Base-by-base conservation (phyloP, 169 alveolate species). In the Amoebophrya sp. region DNA sequence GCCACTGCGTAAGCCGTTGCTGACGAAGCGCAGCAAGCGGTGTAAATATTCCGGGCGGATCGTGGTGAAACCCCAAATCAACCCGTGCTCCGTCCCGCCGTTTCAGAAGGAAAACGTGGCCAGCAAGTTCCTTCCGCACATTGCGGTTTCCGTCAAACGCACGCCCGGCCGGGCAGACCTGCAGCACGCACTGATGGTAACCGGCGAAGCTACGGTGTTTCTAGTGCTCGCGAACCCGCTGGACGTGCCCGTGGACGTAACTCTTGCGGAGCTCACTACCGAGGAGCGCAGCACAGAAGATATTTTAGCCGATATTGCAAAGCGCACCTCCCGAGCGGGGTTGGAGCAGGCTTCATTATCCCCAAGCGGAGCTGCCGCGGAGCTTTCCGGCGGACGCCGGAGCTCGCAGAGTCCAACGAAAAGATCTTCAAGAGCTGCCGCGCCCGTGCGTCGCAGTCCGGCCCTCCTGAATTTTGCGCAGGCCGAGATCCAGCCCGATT, bases 21-120 rank as follows among this genome's bases (percentile, higher is more conserved):
- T 92, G 32, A 92, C 93, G 41, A 92, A 92, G 91, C 89, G 93
- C 12, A 89, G 92, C 14, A 55, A 92, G 32, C 92, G 93, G 23
- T 89, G 93, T 41, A 41, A 55, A 77, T 0, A 77, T 1, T 83
- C 91, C 77, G 83, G 47, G 35, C 91, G 93, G 25, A 25, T 91
- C 89, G 93, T 91, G 55, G 93, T 91, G 39, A 91, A 91, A 18
- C 93, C 93, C 0, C 90, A 91, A 29, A 88, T 91, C 91, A 91
- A 91, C 77, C 93, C 93, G 1, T 91, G 93, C 33, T 77, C 91
- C n/a, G 88, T 77, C 38, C 93, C 93, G 53, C 89, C 93, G 7
- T 91, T 91, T n/a, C 93, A 91, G 91, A 91, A 91, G 47, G 88
- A 91, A 90, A 47, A n/a, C 47, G 77, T 88, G 55, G 93, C 93